These are phyloP conservation scores for Creolimax fragrantissima DNA, from an alignment of 78 protist species.

Conservation along the genomic window DNA sequence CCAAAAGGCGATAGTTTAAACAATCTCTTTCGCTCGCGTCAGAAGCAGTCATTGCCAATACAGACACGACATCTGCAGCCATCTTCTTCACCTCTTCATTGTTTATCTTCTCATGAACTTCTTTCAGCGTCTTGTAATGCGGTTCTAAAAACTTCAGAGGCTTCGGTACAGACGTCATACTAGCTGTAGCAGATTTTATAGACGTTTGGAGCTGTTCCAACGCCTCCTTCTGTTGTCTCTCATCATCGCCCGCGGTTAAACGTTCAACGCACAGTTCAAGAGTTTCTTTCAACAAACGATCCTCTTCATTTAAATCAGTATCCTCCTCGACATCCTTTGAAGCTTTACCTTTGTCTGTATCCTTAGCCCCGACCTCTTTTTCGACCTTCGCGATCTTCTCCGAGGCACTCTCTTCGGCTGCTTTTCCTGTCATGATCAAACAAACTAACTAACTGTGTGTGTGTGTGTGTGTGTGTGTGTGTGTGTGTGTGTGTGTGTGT, in stretches of 20 bases:
- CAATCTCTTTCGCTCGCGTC: conserved; percentile 41
- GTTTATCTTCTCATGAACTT: not conserved
- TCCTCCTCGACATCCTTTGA: too few relatives aligned
- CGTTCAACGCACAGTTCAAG: conserved; percentile 53
- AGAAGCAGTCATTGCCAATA: conserved; percentile 83
- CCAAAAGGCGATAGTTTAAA: conserved; percentile 63
- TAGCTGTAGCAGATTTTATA: conserved; percentile 70
- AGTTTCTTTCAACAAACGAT: conserved; percentile 52
- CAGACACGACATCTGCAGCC: conserved; percentile 79
- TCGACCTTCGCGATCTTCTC: not conserved
- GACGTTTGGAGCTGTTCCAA: conserved; percentile 47
- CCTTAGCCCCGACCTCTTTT: not conserved
- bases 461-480: too few relatives aligned
- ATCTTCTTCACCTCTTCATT: conserved; percentile 12
- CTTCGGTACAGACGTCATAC: conserved; percentile 95
- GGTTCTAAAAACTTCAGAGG: conserved; percentile 91
- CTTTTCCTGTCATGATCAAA: too few relatives aligned
- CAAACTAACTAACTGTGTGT: too few relatives aligned
- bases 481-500: too few relatives aligned
- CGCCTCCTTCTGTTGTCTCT: conserved; percentile 15
- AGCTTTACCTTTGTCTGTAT: not conserved
- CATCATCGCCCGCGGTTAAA: conserved; percentile 10
- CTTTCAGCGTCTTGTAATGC: conserved; percentile 60
- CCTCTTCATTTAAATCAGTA: conserved; percentile 54
- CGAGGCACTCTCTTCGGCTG: not conserved